Evolutionary conservation across 805 yeast species (phyloP).

Genomic region (Blastobotrys mokoenaii): DNA sequence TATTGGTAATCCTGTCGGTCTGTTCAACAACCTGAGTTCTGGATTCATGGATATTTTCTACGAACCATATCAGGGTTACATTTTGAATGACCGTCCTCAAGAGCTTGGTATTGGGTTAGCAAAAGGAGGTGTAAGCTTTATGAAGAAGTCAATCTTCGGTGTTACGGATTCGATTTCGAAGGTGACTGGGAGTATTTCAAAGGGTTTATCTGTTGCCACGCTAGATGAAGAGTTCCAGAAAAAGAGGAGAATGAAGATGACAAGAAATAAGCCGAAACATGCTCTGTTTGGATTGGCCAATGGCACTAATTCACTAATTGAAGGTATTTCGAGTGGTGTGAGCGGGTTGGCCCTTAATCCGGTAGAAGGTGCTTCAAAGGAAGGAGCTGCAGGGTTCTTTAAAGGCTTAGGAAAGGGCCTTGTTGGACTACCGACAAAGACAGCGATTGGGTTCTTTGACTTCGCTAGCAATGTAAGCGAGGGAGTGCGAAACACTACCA

Average conservation of each 20-base stretch:
- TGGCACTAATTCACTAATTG: constrained; percentile 85
- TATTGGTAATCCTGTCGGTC: constrained; percentile 94
- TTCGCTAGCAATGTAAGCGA: constrained; percentile 88
- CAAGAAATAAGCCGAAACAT: constrained; percentile 73
- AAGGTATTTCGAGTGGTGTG: constrained; percentile 79
- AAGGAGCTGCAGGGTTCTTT: constrained; percentile 87
- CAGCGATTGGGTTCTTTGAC: constrained; percentile 91
- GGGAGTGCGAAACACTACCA: constrained; percentile 87
- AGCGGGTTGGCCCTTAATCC: constrained; percentile 90
- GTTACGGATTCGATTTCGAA: constrained; percentile 88
- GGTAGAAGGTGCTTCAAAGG: constrained; percentile 76
- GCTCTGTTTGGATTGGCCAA: constrained; percentile 75
- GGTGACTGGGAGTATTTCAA: constrained; percentile 88
- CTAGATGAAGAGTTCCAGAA: constrained; percentile 81
- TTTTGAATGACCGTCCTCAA: constrained; percentile 90
- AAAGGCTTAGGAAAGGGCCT: constrained; percentile 91
- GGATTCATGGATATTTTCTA: constrained; percentile 95
- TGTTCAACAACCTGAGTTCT: constrained; percentile 85
- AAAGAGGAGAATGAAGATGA: constrained; percentile 50
- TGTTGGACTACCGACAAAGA: constrained; percentile 93
- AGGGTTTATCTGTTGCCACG: constrained; percentile 86
- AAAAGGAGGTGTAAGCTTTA: constrained; percentile 88
- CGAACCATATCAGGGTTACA: constrained; percentile 94
- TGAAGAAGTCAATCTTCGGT: constrained; percentile 92
- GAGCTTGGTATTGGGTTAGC: constrained; percentile 94